Evolutionary conservation across 1,284 basidiomycete genomes (phyloP), one percentile per base, ranked within the genome.

Genomic region (Schizophyllum commune): DNA sequence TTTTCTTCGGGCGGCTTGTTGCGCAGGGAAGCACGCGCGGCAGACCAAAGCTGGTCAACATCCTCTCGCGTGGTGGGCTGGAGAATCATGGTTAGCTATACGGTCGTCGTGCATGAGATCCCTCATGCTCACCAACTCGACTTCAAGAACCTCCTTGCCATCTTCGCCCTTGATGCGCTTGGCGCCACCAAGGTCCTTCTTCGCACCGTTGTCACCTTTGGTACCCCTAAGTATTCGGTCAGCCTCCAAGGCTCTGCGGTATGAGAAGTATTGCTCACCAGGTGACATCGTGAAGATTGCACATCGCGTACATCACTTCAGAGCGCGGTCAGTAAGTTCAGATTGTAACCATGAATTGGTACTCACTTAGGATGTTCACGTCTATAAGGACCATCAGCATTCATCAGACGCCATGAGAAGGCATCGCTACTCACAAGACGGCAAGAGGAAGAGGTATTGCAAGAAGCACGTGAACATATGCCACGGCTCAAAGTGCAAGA

Each of bases 391-490:
- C 71, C 32, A 58, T 22, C 57, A 55, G 53, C 59, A 17, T 32
- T 56, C 57, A 22, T 63, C 66, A 53, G 58, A 62, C 68, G 57
- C 21, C 17, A 56, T 51, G 32, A 55, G 32, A 22, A 19, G 57
- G 58, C 22, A 56, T n/a, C n/a, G 13, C 39, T 5, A 78, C 84
- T 77, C 65, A 86, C 85, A 87, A 65, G 82, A 84, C n/a, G 84
- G 84, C 52, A 92, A 75, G 65, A 90, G 79, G 83, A 91, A 91
- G 83, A 91, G 79, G 72, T 91, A 92, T 72, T 91, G 91, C 57
- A 86, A 65, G 81, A 96, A 95, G 60, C 88, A 92, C 20, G 92
- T 94, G 76, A 96, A 82, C 91, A 96, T 93, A 79, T 96, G 94
- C 91, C 92, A 96, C 0, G 93, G 93, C 69, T 96, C 94, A 55